phyloP scores from a whole-genome alignment of 73 alveolate species.

The Halteria grandinella region DNA sequence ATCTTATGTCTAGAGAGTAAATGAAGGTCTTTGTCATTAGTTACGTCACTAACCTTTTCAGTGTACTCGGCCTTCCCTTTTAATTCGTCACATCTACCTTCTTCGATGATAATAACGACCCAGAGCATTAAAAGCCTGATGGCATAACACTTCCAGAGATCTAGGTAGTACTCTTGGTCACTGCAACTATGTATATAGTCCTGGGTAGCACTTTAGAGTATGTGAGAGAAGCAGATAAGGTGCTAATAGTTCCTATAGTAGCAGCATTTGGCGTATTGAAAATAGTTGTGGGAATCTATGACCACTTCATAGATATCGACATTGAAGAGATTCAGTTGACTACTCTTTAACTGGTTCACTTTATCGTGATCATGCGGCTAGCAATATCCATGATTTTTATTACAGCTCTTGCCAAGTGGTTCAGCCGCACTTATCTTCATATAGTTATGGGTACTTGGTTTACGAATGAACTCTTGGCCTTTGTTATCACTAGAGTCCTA shows the following conservation, averaged over 20 bases:
- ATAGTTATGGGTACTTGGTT: conserved; percentile 27
- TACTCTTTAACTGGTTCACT: background rate
- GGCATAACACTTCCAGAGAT: background rate
- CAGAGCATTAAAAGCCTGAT: background rate
- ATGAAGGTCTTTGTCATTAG: background rate
- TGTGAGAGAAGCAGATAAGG: background rate
- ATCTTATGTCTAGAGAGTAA: too few relatives aligned
- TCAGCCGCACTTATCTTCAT: background rate
- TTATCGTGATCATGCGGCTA: background rate
- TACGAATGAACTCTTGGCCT: conserved; percentile 15
- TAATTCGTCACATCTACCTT: conserved; percentile 32
- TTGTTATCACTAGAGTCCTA: background rate
- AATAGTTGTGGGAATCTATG: conserved; percentile 23
- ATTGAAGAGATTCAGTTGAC: background rate
- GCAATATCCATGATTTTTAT: background rate
- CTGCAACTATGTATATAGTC: conserved; percentile 8
- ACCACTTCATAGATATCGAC: background rate
- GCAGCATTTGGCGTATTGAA: background rate
- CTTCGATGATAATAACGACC: background rate
- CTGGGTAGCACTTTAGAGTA: conserved; percentile 13
- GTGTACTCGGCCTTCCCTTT: conserved; percentile 1
- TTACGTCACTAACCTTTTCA: conserved; percentile 4
- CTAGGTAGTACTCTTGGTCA: background rate
- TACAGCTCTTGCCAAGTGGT: conserved; percentile 23
- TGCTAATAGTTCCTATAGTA: background rate